Base-by-base conservation (phyloP, 805 yeast genomes). In the Lachancea fermentati region DNA sequence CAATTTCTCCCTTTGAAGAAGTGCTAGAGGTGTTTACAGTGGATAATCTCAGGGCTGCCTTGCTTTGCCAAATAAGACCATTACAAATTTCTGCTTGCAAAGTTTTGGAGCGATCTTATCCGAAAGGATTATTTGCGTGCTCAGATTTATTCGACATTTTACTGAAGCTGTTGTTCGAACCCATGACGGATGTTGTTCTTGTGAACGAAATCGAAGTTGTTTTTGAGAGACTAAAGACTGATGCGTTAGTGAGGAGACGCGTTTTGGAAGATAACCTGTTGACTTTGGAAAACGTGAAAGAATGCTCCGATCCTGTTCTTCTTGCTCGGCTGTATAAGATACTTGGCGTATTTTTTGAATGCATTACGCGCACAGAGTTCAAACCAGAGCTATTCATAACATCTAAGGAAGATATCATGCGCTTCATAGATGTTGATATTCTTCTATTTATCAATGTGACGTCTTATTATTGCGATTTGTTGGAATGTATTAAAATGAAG, bases 81-180 rank as follows among this genome's bases (percentile, higher is more conserved):
- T 36, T 60, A 30, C 36, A 49, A 1, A 49, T 40, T 13, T 43
- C 54, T 5, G 57, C 60, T 4, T 55, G 60, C 36, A 51, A 49
- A 28, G 53, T 59, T 7, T 46, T 60, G n/a, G 42, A 47, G 8
- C 40, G 40, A 12, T 57, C 63, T 2, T 45, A 48, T 30, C 64
- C 64, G 15, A 52, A 47, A 40, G 56, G 54, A 5, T 34, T 51
- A 7, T 49, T 58, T 36, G 51, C 58, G 3, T 32, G 47, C 15
- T 46, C 52, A 6, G 44, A 34, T 13, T 30, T 57, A 3, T 36
- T 52, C 14, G 61, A 52, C 32, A 45, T 55, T 2, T 25, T 58
- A 4, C 24, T 60, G 28, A 37, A 37, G 11, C 28, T 53, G 14
- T 50, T 47, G 29, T 60, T 58, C 38, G 47, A 52, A 31, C 31